These are phyloP conservation scores for Tylopilus cervinicoccineus DNA, from an alignment of 768 basidiomycete genomes.

Conservation along the genomic window DNA sequence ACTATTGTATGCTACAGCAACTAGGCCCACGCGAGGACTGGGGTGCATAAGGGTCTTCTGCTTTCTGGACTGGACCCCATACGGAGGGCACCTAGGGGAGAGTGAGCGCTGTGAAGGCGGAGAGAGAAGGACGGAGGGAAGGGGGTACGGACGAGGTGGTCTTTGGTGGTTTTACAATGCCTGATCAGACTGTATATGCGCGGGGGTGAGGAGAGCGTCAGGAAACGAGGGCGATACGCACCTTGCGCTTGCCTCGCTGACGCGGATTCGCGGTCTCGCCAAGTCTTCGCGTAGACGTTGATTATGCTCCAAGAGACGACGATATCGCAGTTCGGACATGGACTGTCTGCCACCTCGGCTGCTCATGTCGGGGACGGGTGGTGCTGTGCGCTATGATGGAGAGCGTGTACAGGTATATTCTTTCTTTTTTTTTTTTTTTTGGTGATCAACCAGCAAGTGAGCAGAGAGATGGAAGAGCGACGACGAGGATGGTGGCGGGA, in stretches of 20 bases:
- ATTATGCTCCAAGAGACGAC: slow-evolving; percentile 76
- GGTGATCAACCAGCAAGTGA: slow-evolving; percentile 2
- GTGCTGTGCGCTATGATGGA: slow-evolving; percentile 3
- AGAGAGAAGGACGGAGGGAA: slow-evolving; percentile 2
- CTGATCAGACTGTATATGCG: slow-evolving; percentile 53
- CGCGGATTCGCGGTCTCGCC: slow-evolving; percentile 62
- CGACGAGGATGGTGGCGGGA: slow-evolving; percentile 6
- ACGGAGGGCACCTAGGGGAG: slow-evolving; percentile 79
- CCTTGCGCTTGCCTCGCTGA: slow-evolving; percentile 71
- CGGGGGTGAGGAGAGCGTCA: slow-evolving; percentile 5
- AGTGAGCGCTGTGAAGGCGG: slow-evolving; percentile 10
- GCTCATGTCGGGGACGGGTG: slow-evolving; percentile 42
- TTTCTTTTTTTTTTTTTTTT: neutral
- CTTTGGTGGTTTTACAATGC: slow-evolving; percentile 70
- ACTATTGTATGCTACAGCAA: slow-evolving; percentile 62
- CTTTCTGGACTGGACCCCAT: slow-evolving; percentile 92
- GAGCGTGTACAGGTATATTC: neutral
- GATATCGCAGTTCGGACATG: slow-evolving; percentile 79
- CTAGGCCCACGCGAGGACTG: slow-evolving; percentile 45
- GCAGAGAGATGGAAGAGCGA: neutral
- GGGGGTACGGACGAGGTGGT: slow-evolving; percentile 51
- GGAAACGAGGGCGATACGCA: slow-evolving; percentile 32
- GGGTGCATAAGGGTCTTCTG: slow-evolving; percentile 90
- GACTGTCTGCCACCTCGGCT: slow-evolving; percentile 63
- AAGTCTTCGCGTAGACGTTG: slow-evolving; percentile 68